Evolutionary conservation across 164 flowering plant genomes (phyloP).

Genomic region (Nelumbo lutea): DNA sequence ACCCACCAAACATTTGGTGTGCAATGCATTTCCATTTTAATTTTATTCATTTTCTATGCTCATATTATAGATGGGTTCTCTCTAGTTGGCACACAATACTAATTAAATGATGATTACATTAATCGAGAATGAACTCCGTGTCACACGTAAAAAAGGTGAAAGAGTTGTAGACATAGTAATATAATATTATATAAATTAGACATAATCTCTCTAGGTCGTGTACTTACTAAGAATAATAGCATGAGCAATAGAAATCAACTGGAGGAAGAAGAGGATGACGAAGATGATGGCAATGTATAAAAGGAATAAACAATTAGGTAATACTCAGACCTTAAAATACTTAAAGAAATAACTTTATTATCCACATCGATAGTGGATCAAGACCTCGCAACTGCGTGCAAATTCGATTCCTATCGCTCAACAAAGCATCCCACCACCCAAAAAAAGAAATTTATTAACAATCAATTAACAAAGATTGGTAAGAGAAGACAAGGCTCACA

Average conservation of each 20-base stretch:
- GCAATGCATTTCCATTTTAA: too few relatives aligned
- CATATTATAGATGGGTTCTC: too few relatives aligned
- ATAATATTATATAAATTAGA: not conserved
- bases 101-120: not conserved
- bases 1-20: too few relatives aligned
- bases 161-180: not conserved
- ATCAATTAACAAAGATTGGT: not conserved
- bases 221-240: not conserved
- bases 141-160: conserved; percentile 1
- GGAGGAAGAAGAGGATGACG: not conserved
- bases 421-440: conserved; percentile 22
- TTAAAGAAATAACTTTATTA: conserved; percentile 20
- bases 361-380: conserved; percentile 36
- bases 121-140: not conserved
- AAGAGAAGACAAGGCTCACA: conserved; percentile 8
- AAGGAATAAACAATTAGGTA: conserved; percentile 6
- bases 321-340: conserved; percentile 10
- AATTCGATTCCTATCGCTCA: conserved; percentile 2
- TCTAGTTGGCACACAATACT: not conserved
- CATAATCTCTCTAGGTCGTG: not conserved
- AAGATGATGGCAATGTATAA: not conserved
- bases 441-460: conserved; percentile 6
- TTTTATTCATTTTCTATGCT: too few relatives aligned
- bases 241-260: not conserved
- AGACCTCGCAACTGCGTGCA: not conserved